A percentile compares a stretch with the other conserved stretches of the same genome.
Evolutionary conservation across 768 basidiomycete genomes (phyloP).

Genomic region (Suillus bovinus): DNA sequence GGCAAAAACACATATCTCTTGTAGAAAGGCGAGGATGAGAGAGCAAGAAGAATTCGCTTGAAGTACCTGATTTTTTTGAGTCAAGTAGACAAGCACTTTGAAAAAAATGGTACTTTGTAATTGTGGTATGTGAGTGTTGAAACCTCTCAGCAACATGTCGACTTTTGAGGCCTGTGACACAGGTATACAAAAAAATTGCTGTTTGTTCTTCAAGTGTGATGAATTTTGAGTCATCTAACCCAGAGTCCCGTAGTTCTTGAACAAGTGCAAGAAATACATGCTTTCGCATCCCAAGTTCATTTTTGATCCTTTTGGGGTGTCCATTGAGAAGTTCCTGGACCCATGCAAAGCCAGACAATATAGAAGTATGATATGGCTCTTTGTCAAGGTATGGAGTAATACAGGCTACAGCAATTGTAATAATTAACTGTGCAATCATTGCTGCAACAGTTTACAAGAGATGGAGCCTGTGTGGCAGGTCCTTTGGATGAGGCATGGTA

Average conservation of each 20-base stretch:
- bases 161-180: too few relatives aligned
- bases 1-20: slow-evolving; percentile 23
- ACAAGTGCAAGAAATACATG: slow-evolving; percentile 31
- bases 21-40: slow-evolving; percentile 22
- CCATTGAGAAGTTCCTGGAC: slow-evolving; percentile 23
- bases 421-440: neutral
- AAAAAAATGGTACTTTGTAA: neutral
- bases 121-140: slow-evolving; percentile 19
- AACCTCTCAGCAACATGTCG: slow-evolving; percentile 15
- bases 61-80: slow-evolving; percentile 26
- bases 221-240: slow-evolving; percentile 22
- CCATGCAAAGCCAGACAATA: slow-evolving; percentile 23
- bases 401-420: neutral
- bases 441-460: neutral
- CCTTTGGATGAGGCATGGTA: neutral
- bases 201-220: slow-evolving; percentile 37
- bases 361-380: slow-evolving; percentile 19
- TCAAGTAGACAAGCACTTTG: neutral
- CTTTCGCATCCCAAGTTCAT: slow-evolving; percentile 29
- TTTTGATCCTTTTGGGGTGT: slow-evolving; percentile 16
- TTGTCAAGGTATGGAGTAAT: neutral
- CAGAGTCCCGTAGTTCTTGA: slow-evolving; percentile 21
- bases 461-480: neutral
- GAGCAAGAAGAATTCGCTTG: slow-evolving; percentile 17
- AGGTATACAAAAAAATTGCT: slow-evolving; percentile 37